Base-by-base conservation (phyloP, 2,329 filamentous ascomycete genomes). In the Thielaviopsis ethacetica region DNA sequence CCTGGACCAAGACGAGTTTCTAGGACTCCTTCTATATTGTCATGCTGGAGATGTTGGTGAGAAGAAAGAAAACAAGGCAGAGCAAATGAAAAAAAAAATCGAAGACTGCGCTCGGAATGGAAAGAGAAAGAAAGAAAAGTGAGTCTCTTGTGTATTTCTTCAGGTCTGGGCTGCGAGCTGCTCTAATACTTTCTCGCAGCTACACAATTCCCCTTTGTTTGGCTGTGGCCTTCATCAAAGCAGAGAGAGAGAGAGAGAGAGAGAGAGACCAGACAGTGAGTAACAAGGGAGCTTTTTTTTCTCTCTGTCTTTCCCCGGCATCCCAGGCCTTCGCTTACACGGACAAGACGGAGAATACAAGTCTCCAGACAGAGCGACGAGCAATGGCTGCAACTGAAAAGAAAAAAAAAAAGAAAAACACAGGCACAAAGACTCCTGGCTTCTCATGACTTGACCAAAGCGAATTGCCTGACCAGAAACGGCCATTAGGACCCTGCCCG, bases 151-250 rank as follows among this genome's bases (percentile, higher is more conserved):
- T 34, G 30, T 9, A 34, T 34, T 5, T 2, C 30, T 34, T 34
- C 10, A 34, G 5, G 30, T 12, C 6, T 34, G 30, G 30, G 30
- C 30, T 34, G 10, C 10, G 7, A 10, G 3, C 30, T 34, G 30
- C 7, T 34, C 30, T 34, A 34, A 34, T 34, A 34, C 30, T 34
- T 34, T 34, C 30, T 10, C 30, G 7, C 76, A 6, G 34, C 52
- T n/a, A 26, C n/a, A 12, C 21, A 34, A 26, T 6, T 34, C 30
- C 10, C 30, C 30, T 34, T 34, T 44, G 38, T n/a, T 44, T 15
- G 38, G 13, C 6, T 10, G 13, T 10, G 38, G 17, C 15, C 13
- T 44, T 44, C 38, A 44, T 44, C 13, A 44, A 44, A 44, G 15
- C 7, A n/a, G 10, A 15, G 2, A 15, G 10, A 44, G n/a, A n/a